Conservation (phyloP, 176 grass and related monocot genomes). For the Eragrostis curvula region DNA sequence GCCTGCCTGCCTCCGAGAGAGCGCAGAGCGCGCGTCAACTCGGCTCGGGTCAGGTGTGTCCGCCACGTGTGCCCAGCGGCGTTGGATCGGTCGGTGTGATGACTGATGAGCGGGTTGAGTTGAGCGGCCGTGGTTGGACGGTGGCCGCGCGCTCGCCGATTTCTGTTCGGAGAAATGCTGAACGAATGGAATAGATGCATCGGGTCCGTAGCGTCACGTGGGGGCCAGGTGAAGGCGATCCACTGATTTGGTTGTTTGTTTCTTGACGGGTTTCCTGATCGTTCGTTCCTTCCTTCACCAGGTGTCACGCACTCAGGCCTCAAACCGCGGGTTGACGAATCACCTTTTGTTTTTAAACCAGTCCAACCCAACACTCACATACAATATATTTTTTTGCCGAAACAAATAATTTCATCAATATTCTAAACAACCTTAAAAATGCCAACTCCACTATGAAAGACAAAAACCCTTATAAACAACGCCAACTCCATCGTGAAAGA, state of each 20-base stretch:
- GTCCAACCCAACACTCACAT: no score
- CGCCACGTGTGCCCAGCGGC: no score
- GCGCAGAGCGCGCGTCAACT: background rate
- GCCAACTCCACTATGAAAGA: no score
- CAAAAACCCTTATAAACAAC: no score
- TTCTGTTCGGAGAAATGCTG: background rate
- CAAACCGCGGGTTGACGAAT: background rate
- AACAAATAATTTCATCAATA: no score
- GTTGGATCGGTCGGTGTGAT: no score
- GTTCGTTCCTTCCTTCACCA: background rate
- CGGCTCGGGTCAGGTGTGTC: background rate
- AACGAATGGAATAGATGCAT: background rate
- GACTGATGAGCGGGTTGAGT: background rate
- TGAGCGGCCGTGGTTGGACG: slow-evolving; percentile 42
- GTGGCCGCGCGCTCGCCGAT: background rate
- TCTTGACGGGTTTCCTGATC: background rate
- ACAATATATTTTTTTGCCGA: no score
- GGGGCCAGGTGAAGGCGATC: background rate
- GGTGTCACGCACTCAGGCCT: background rate
- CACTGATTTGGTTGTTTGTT: background rate
- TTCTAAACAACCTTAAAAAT: no score
- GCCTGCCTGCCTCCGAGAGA: no score
- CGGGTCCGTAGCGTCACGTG: background rate
- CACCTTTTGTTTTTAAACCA: background rate
- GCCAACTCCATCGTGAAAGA: no score